Evolutionary conservation across 176 grass and related monocot genomes (phyloP), one percentile per base, ranked within the genome.

Genomic region (Chloris gayana): DNA sequence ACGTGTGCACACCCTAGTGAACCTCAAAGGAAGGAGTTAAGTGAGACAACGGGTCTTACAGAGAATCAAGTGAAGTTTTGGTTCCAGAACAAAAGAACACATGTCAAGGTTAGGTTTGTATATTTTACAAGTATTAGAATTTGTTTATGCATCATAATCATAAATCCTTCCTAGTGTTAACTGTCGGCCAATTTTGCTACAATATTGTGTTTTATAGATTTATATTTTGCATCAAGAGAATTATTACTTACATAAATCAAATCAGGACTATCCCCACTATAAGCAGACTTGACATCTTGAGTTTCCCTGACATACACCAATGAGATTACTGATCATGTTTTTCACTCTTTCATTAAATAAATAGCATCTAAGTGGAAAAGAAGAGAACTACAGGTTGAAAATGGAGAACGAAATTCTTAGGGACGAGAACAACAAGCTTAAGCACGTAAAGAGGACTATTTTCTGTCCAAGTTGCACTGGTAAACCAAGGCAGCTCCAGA

Each of bases 331-430:
- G 45, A 83, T 4, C 46, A n/a, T 33, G 33, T 21, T 67, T 15
- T 49, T 66, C 49, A n/a, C 2, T 73, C 25, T 70, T 80, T 56
- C 22, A 44, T 80, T 42, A 9, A 63, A 80, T 41, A 79, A 65
- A 51, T 56, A 94, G 92, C 69, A 77, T 45, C 22, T 85, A 0
- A 78, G 22, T 63, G 84, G 73, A 66, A 89, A 66, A 21, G 84
- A 94, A 73, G 86, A 94, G 35, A 94, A 79, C 50, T 86, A 80
- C 10, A 81, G 65, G 77, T 64, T 94, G 64, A 86, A 78, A 35
- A 70, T 87, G 19, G 84, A 85, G 67, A 94, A 92, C 31, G 81
- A 92, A 7, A 78, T 69, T 38, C 89, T 94, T 24, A 68, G 19
- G 64, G 63, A 67, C 6, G 86, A 92, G 51, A 92, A 83, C 77